Percentiles rank a stretch among this genome's conserved stretches.
Evolutionary conservation across 2,329 filamentous ascomycete species (phyloP).

Genomic region (Huntiella decipiens): DNA sequence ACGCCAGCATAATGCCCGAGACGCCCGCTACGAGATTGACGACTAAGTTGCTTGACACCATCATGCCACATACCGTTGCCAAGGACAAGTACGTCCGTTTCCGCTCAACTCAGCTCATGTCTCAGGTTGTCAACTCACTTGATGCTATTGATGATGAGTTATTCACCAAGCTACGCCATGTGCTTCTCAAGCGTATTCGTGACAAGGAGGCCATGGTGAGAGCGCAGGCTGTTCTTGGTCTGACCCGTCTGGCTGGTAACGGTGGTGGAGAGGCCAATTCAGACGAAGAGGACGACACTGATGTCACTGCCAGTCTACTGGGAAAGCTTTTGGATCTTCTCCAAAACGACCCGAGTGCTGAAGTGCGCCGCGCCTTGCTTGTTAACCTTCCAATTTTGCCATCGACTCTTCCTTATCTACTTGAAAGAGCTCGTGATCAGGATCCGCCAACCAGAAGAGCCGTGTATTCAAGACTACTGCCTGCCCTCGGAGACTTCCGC

Average conservation of each 20-base stretch:
- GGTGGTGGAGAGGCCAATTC: constrained; percentile 52
- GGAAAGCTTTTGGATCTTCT: constrained; percentile 73
- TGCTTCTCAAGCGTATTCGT: constrained; percentile 65
- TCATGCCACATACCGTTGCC: constrained; percentile 57
- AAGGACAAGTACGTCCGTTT: constrained; percentile 92
- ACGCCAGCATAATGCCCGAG: constrained; percentile 54
- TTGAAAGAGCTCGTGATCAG: constrained; percentile 79
- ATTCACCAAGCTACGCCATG: constrained; percentile 63
- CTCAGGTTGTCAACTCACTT: constrained; percentile 80
- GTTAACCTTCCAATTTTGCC: constrained; percentile 79
- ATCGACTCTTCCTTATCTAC: constrained; percentile 63
- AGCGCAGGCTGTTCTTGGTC: constrained; percentile 74
- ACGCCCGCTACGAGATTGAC: constrained; percentile 70
- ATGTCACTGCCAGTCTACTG: constrained; percentile 47
- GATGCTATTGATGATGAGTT: constrained; percentile 83
- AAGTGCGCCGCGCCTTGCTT: constrained; percentile 74
- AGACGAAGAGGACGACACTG: constrained; percentile 51
- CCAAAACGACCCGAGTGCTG: constrained; percentile 84
- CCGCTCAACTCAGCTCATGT: constrained; percentile 72
- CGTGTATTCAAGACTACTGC: constrained; percentile 72
- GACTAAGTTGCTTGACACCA: constrained; percentile 49
- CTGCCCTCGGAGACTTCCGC: constrained; percentile 80
- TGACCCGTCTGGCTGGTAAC: constrained; percentile 69
- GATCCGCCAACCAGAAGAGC: constrained; percentile 69
- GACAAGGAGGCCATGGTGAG: constrained; percentile 90